phyloP scores from a whole-genome alignment of 2,329 filamentous ascomycete genomes.

The Elsinoe australis region DNA sequence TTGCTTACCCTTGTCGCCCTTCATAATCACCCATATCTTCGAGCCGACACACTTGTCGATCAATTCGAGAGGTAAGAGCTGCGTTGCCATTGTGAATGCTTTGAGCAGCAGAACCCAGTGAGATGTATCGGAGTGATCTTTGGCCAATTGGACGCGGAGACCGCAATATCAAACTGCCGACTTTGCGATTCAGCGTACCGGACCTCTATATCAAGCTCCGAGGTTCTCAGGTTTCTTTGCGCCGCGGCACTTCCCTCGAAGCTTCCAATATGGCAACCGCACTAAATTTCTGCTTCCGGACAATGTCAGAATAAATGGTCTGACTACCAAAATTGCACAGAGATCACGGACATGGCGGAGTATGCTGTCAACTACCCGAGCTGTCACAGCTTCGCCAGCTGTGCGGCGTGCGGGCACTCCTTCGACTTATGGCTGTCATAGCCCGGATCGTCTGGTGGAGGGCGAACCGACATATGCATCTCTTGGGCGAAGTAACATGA shows the following conservation, averaged over 20 bases:
- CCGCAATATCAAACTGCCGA: slow-evolving; percentile 9
- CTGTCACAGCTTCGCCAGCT: slow-evolving; percentile 3
- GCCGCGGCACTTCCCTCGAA: background rate
- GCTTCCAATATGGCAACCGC: background rate
- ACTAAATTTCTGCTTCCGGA: too few species aligned
- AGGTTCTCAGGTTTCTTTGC: background rate
- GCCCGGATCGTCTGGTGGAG: too few species aligned
- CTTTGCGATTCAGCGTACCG: background rate
- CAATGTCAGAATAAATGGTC: too few species aligned
- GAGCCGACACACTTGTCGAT: slow-evolving; percentile 99
- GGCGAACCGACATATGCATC: too few species aligned
- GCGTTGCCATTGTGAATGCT: slow-evolving; percentile 19
- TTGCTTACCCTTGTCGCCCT: slow-evolving; percentile 81
- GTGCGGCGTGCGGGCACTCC: background rate
- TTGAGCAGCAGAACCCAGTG: too few species aligned
- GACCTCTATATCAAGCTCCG: background rate
- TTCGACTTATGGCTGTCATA: background rate
- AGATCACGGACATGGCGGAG: background rate
- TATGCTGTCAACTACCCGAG: background rate
- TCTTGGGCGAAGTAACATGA: too few species aligned
- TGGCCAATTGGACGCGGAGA: too few species aligned
- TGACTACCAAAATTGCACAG: background rate
- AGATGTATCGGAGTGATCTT: too few species aligned
- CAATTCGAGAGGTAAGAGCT: slow-evolving; percentile 55
- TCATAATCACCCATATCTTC: slow-evolving; percentile 98